These are phyloP conservation scores for Juncus effusus DNA, from an alignment of 176 grass and related monocot genomes.

Conservation along the genomic window DNA sequence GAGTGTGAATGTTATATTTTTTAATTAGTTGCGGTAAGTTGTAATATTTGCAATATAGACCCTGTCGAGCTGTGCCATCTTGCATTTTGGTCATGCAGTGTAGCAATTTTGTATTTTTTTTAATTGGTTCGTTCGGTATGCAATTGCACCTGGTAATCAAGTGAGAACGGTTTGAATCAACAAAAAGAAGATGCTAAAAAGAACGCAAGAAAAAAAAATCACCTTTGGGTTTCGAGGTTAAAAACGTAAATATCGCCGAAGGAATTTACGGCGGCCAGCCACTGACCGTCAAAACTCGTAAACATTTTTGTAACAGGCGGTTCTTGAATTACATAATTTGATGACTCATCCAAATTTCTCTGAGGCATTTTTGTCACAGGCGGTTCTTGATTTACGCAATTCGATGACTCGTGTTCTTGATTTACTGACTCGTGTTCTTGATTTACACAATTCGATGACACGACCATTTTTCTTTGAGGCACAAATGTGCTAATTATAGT, in stretches of 20 bases:
- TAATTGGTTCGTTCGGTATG: too few relatives aligned
- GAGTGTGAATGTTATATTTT: neutral
- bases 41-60: neutral
- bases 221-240: slow-evolving; percentile 88
- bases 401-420: neutral
- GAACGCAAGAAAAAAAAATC: neutral
- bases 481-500: slow-evolving; percentile 50
- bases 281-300: slow-evolving; percentile 80
- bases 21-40: too few relatives aligned
- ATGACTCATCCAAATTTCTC: slow-evolving; percentile 20
- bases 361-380: slow-evolving; percentile 82
- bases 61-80: too few relatives aligned
- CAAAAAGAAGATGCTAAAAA: too few relatives aligned
- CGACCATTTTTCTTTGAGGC: slow-evolving; percentile 48
- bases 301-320: slow-evolving; percentile 89
- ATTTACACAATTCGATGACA: slow-evolving; percentile 29
- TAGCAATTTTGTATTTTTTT: too few relatives aligned
- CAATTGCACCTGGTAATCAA: too few relatives aligned
- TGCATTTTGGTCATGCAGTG: too few relatives aligned
- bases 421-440: slow-evolving; percentile 30
- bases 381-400: slow-evolving; percentile 51
- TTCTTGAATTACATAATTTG: slow-evolving; percentile 45
- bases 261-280: slow-evolving; percentile 75
- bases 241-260: slow-evolving; percentile 92
- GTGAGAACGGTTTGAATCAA: too few relatives aligned